Base-by-base conservation (phyloP, 1,284 basidiomycete species). In the Cerrena zonata region DNA sequence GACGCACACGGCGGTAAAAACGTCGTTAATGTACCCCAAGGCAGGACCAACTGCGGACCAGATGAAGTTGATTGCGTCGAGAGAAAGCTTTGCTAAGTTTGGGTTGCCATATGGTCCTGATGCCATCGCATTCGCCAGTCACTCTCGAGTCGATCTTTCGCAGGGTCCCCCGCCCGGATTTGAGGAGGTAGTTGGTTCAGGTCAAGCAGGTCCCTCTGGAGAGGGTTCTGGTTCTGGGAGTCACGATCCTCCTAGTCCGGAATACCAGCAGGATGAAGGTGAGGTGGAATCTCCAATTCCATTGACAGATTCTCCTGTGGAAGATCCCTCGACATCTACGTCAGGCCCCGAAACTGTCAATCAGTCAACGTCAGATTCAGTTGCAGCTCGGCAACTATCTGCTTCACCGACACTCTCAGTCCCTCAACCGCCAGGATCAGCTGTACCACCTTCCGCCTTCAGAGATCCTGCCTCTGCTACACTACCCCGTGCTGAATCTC, bases 41-140 rank as follows among this genome's bases (percentile, higher is more conserved):
- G 62, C 67, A 5, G 78, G 79, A 0, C 70, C 78, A 39, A 80
- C 78, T 15, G 67, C 77, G 0, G 77, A 80, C 49, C 78, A 80
- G 58, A 63, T 80, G 51, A 71, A 71, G 56, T 65, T 80, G 50
- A 70, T 80, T 50, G 70, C 72, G 40, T 74, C 72, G 18, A 61
- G 74, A 13, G 74, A 78, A 53, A 68, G 67, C 15, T 61, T 79
- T 47, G 73, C 70, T 43, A 66, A 64, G 48, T 80, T 79, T 53
- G 75, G 77, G 5, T 60, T 76, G 49, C 78, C 78, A 30, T 80
- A 78, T 42, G 78, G 79, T 1, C 56, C 66, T 2, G 76, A 73
- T 49, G 77, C 76, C 10, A 63, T 75, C 19, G 74, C 71, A 38
- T 76, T 62, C 51, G 68, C 69, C 41, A 66, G 68, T 18, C 48